phyloP scores from a whole-genome alignment of 2,329 filamentous ascomycete genomes.

The Hymenoscyphus albidus region DNA sequence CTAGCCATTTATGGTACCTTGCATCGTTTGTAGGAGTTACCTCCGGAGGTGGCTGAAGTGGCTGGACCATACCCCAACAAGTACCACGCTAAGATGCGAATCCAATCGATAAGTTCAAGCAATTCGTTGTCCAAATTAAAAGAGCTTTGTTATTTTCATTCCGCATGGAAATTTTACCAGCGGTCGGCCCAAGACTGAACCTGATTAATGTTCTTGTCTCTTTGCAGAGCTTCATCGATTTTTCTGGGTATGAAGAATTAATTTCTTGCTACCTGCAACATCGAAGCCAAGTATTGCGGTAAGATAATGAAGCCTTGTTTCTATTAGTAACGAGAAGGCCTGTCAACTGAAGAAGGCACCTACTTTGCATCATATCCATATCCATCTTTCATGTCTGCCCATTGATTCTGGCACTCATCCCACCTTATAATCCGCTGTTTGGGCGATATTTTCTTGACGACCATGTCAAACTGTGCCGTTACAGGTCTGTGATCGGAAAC shows the following conservation, averaged over 20 bases:
- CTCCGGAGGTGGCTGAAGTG: background rate
- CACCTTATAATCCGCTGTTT: slow-evolving; percentile 62
- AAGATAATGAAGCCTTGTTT: slow-evolving; percentile 57
- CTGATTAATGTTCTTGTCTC: background rate
- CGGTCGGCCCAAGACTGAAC: background rate
- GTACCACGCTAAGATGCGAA: background rate
- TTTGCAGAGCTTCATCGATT: slow-evolving; percentile 16
- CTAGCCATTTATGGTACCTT: background rate
- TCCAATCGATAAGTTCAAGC: background rate
- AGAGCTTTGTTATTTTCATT: background rate
- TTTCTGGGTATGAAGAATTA: slow-evolving; percentile 24
- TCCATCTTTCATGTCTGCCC: slow-evolving; percentile 66
- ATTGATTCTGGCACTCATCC: slow-evolving; percentile 71
- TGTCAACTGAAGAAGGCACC: slow-evolving; percentile 38
- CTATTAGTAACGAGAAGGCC: slow-evolving; percentile 11
- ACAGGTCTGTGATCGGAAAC: slow-evolving; percentile 94
- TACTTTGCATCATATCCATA: slow-evolving; percentile 74
- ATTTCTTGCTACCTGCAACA: slow-evolving; percentile 23
- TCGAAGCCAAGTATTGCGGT: slow-evolving; percentile 54
- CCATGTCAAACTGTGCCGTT: slow-evolving; percentile 75
- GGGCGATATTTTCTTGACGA: slow-evolving; percentile 76
- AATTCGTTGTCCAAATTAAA: background rate
- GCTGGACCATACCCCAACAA: background rate
- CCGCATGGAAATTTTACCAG: background rate
- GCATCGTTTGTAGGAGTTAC: background rate